These are phyloP conservation scores for Amyloporia xantha DNA, from an alignment of 768 basidiomycete species.

Conservation along the genomic window DNA sequence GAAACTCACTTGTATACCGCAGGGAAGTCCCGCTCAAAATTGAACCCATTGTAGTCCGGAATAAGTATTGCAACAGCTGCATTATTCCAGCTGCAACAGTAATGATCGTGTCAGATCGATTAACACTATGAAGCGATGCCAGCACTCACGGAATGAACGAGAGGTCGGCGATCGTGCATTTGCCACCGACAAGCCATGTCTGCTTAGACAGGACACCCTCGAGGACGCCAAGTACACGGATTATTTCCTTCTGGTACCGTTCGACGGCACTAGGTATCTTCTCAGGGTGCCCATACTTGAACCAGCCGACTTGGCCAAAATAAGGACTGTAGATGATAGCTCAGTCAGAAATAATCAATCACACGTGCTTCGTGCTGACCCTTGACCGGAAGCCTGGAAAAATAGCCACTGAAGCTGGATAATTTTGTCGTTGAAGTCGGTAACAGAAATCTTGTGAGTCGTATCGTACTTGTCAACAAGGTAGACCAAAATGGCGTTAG, in stretches of 20 bases:
- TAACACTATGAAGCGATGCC: neutral
- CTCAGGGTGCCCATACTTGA: slow-evolving; percentile 20
- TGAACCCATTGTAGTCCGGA: slow-evolving; percentile 5
- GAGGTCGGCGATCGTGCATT: slow-evolving; percentile 22
- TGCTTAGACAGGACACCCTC: slow-evolving; percentile 22
- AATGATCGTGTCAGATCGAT: too few relatives aligned
- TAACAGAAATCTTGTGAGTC: slow-evolving; percentile 28
- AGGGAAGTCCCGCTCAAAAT: slow-evolving; percentile 18
- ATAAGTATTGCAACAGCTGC: slow-evolving; percentile 4
- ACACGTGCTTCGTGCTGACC: too few relatives aligned
- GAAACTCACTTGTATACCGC: slow-evolving; percentile 8
- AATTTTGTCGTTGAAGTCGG: slow-evolving; percentile 10
- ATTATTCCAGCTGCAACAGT: slow-evolving; percentile 19
- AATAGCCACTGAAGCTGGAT: slow-evolving; percentile 36
- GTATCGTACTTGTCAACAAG: slow-evolving; percentile 38
- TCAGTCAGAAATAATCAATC: too few relatives aligned
- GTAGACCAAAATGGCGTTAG: slow-evolving; percentile 36
- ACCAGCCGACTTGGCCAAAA: slow-evolving; percentile 22
- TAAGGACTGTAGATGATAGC: slow-evolving; percentile 17
- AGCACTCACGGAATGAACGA: slow-evolving; percentile 15
- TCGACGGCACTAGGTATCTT: slow-evolving; percentile 23
- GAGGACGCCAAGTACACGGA: slow-evolving; percentile 22
- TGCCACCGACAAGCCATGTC: slow-evolving; percentile 23
- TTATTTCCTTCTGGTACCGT: slow-evolving; percentile 24
- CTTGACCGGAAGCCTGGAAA: slow-evolving; percentile 30